Conservation (phyloP, 768 basidiomycete species). For the Filobasidium wieringae region DNA sequence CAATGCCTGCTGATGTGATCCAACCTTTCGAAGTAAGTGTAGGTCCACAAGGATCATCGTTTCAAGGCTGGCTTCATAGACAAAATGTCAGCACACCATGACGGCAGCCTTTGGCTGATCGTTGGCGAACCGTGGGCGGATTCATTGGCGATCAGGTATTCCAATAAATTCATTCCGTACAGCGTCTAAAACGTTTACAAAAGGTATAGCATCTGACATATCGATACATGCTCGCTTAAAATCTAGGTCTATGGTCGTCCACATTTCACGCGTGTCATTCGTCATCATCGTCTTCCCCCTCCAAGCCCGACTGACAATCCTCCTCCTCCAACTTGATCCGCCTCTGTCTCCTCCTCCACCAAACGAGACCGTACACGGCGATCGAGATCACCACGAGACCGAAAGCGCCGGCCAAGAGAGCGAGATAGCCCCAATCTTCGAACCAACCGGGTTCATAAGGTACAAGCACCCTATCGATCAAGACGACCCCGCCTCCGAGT, state of each 20-base stretch:
- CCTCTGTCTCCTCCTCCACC: background rate
- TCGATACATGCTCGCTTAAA: background rate
- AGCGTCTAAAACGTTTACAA: too few relatives aligned
- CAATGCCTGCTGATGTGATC: too few relatives aligned
- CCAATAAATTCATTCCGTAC: too few relatives aligned
- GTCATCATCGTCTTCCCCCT: slow-evolving; percentile 19
- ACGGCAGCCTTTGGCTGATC: too few relatives aligned
- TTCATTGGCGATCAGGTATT: too few relatives aligned
- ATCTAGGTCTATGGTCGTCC: background rate
- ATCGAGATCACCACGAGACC: slow-evolving; percentile 53
- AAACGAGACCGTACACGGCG: slow-evolving; percentile 43
- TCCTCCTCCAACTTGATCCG: background rate
- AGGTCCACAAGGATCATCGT: too few relatives aligned
- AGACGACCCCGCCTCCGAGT: slow-evolving; percentile 74
- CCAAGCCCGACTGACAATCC: slow-evolving; percentile 28
- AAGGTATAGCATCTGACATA: background rate
- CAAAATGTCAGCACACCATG: too few relatives aligned
- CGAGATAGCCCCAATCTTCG: slow-evolving; percentile 41
- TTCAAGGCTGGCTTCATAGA: too few relatives aligned
- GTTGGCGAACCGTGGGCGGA: too few relatives aligned
- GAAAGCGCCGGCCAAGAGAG: slow-evolving; percentile 35
- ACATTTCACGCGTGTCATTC: background rate
- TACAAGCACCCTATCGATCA: slow-evolving; percentile 67
- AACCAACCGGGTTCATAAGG: slow-evolving; percentile 82
- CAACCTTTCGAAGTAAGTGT: too few relatives aligned